phyloP scores from a whole-genome alignment of 768 basidiomycete genomes.

The Neoboletus magnificus region DNA sequence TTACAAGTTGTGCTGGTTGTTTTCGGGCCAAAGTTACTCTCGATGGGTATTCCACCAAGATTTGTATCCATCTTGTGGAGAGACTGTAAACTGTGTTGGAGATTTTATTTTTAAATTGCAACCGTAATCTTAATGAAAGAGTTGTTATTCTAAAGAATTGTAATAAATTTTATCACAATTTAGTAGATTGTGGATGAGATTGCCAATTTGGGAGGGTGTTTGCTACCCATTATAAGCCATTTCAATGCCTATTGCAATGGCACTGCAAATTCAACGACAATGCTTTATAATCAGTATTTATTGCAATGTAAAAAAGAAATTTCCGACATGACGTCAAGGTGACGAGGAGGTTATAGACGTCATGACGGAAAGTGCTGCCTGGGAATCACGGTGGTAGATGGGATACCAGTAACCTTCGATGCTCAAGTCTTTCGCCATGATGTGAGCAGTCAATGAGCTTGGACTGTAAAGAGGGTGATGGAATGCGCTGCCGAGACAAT shows the following conservation, averaged over 20 bases:
- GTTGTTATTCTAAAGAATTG: too few species aligned
- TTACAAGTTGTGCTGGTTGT: too few species aligned
- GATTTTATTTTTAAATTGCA: too few species aligned
- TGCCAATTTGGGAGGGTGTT: too few species aligned
- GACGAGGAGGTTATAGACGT: constrained; percentile 22
- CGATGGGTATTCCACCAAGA: not conserved
- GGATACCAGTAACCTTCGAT: not conserved
- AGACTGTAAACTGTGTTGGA: constrained; percentile 6
- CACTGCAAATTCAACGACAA: too few species aligned
- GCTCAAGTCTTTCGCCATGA: constrained; percentile 17
- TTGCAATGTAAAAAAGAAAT: too few species aligned
- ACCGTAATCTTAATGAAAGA: too few species aligned
- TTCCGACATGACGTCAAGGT: constrained; percentile 14
- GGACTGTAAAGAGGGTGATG: not conserved
- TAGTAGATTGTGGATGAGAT: too few species aligned
- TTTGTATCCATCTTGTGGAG: constrained; percentile 7
- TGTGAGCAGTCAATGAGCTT: constrained; percentile 10
- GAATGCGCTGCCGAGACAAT: constrained; percentile 12
- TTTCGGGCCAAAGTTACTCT: not conserved
- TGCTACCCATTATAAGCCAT: too few species aligned
- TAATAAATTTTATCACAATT: too few species aligned
- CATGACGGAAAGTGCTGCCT: constrained; percentile 22
- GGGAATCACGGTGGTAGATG: not conserved
- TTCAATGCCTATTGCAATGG: too few species aligned
- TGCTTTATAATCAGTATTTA: too few species aligned